phyloP scores from a whole-genome alignment of 2,329 filamentous ascomycete genomes.

The Aspergillus latus region DNA sequence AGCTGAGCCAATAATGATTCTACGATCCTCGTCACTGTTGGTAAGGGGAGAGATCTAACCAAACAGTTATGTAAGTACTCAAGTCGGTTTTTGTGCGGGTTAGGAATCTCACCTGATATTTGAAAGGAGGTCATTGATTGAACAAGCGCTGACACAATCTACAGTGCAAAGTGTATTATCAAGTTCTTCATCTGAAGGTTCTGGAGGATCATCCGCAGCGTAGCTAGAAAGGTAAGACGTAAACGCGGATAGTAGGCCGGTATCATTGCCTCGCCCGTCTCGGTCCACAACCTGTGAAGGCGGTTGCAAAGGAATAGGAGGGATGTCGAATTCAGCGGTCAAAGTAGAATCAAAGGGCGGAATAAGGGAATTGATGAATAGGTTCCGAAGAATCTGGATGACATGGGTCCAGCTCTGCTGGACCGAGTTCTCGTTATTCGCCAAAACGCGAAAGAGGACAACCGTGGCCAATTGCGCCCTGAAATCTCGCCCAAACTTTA shows the following conservation, averaged over 20 bases:
- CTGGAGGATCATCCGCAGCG: slow-evolving; percentile 93
- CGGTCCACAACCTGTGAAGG: slow-evolving; percentile 92
- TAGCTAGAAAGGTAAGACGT: slow-evolving; percentile 99
- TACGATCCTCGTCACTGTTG: slow-evolving; percentile 63
- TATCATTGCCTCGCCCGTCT: slow-evolving; percentile 72
- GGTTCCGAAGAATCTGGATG: slow-evolving; percentile 87
- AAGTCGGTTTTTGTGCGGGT: slow-evolving; percentile 10
- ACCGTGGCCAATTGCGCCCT: slow-evolving; percentile 90
- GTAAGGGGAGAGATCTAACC: slow-evolving; percentile 61
- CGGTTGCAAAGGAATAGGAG: slow-evolving; percentile 82
- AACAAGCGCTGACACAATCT: slow-evolving; percentile 89
- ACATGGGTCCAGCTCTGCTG: slow-evolving; percentile 63
- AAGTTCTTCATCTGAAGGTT: slow-evolving; percentile 94
- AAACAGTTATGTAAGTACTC: slow-evolving; percentile 2
- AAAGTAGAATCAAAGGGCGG: slow-evolving; percentile 71
- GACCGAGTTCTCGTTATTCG: slow-evolving; percentile 77
- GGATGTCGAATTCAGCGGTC: slow-evolving; percentile 67
- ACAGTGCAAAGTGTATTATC: slow-evolving; percentile 94
- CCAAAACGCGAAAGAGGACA: slow-evolving; percentile 90
- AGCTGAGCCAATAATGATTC: slow-evolving; percentile 75
- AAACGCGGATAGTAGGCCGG: slow-evolving; percentile 87
- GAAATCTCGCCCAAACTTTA: slow-evolving; percentile 91
- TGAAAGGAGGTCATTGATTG: slow-evolving; percentile 75
- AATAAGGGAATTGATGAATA: slow-evolving; percentile 93
- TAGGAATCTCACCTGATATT: slow-evolving; percentile 70